phyloP scores from a whole-genome alignment of 345 rosid species.

The Eucalyptus caleyi region DNA sequence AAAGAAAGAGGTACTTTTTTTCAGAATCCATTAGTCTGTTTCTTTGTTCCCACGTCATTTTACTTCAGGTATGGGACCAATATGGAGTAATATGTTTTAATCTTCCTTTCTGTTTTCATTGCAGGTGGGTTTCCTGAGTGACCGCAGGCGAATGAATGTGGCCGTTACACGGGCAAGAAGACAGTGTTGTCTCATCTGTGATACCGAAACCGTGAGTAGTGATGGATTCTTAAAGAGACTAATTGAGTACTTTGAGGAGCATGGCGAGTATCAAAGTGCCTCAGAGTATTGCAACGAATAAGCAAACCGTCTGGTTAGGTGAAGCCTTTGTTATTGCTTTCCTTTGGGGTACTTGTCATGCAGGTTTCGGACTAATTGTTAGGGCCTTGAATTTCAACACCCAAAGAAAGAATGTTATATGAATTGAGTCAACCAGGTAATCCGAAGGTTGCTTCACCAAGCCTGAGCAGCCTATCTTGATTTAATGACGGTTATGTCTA shows the following conservation, averaged over 20 bases:
- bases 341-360: background rate
- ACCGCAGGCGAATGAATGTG: constrained; percentile 83
- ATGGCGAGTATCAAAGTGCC: constrained; percentile 86
- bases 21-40: background rate
- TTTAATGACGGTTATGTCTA: background rate
- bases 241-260: constrained; percentile 80
- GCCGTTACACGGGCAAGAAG: constrained; percentile 94
- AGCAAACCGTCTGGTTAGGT: background rate
- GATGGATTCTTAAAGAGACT: constrained; percentile 68
- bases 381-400: background rate
- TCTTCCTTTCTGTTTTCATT: background rate
- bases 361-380: background rate
- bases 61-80: background rate
- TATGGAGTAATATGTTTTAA: background rate
- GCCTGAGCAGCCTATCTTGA: background rate
- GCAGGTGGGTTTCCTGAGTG: constrained; percentile 83
- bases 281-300: constrained; percentile 47
- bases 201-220: constrained; percentile 73
- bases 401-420: background rate
- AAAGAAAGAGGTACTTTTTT: constrained; percentile 55
- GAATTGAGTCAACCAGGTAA: background rate
- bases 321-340: background rate
- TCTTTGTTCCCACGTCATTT: background rate
- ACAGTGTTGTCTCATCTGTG: constrained; percentile 86
- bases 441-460: background rate